phyloP scores from a whole-genome alignment of 306 rosid species.

The Vigna reflexopilosa region DNA sequence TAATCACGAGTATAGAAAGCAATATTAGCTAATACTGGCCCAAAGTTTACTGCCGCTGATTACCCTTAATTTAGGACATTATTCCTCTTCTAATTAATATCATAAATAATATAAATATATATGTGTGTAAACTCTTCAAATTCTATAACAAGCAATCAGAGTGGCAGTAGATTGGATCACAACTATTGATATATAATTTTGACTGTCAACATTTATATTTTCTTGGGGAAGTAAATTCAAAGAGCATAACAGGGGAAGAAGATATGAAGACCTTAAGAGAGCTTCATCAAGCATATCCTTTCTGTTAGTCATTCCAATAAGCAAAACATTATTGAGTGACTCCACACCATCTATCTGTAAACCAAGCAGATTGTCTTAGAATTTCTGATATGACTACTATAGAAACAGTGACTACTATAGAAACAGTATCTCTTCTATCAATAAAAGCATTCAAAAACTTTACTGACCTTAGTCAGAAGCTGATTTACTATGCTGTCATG shows the following conservation, averaged over 20 bases:
- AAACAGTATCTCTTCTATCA: conserved; percentile 20
- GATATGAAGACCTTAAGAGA: conserved; percentile 72
- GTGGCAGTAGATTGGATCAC: conserved; percentile 31
- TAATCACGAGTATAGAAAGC: neutral
- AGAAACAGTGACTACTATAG: conserved; percentile 19
- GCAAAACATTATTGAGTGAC: conserved; percentile 94
- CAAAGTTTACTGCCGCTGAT: neutral
- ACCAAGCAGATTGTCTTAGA: conserved; percentile 43
- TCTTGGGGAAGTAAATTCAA: conserved; percentile 24
- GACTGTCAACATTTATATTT: conserved; percentile 40
- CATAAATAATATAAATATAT: neutral
- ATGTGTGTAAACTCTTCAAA: conserved; percentile 13
- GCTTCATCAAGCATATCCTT: conserved; percentile 99
- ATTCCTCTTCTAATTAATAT: conserved; percentile 18
- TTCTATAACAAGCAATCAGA: conserved; percentile 23
- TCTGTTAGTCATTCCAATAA: conserved; percentile 99
- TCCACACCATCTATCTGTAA: conserved; percentile 99
- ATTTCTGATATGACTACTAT: conserved; percentile 32
- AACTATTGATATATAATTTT: conserved; percentile 34
- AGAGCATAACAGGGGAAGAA: conserved; percentile 34
- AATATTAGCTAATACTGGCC: neutral
- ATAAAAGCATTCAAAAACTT: conserved; percentile 37
- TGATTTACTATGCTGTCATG: conserved; percentile 99
- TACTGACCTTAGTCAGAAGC: conserved; percentile 93
- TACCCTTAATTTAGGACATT: conserved; percentile 17